Evolutionary conservation across 768 basidiomycete species (phyloP).

Genomic region (Mycena indigotica): DNA sequence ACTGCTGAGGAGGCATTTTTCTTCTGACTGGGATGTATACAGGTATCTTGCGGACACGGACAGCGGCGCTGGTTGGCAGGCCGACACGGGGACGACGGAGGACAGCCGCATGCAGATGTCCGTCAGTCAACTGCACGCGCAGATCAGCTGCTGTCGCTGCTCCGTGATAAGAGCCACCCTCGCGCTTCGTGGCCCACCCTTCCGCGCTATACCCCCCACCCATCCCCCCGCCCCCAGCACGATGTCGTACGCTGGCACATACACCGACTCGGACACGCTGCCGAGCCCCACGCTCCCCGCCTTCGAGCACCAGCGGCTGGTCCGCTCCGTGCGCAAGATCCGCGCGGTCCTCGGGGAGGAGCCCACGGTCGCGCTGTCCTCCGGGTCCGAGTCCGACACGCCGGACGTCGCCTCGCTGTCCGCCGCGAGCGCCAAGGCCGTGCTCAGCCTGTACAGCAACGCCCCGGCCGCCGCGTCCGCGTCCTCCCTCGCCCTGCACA

Average conservation of each 20-base stretch:
- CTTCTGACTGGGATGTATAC: too few relatives aligned
- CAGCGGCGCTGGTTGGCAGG: too few relatives aligned
- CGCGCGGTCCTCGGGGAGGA: slow-evolving; percentile 1
- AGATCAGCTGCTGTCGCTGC: too few relatives aligned
- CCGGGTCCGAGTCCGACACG: not conserved
- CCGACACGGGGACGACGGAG: too few relatives aligned
- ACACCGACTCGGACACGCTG: not conserved
- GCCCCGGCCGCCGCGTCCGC: not conserved
- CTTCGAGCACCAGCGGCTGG: not conserved
- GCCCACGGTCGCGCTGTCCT: slow-evolving; percentile 2
- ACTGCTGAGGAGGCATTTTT: too few relatives aligned
- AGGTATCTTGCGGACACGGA: too few relatives aligned
- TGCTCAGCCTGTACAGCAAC: not conserved
- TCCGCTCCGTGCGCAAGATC: slow-evolving; percentile 1
- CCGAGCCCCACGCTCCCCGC: not conserved
- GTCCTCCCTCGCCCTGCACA: not conserved
- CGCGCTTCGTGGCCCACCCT: not conserved
- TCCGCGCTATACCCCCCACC: not conserved
- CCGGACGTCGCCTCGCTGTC: not conserved
- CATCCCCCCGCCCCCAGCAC: not conserved
- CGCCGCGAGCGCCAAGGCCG: not conserved
- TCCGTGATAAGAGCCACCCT: not conserved
- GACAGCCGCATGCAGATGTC: not conserved
- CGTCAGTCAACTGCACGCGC: not conserved
- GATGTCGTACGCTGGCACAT: not conserved